A percentile compares a stretch with the other conserved stretches of the same genome.
These are phyloP conservation scores for Keqinozyma sinolaborantium DNA, from an alignment of 1,139 yeast genomes.

Conservation along the genomic window DNA sequence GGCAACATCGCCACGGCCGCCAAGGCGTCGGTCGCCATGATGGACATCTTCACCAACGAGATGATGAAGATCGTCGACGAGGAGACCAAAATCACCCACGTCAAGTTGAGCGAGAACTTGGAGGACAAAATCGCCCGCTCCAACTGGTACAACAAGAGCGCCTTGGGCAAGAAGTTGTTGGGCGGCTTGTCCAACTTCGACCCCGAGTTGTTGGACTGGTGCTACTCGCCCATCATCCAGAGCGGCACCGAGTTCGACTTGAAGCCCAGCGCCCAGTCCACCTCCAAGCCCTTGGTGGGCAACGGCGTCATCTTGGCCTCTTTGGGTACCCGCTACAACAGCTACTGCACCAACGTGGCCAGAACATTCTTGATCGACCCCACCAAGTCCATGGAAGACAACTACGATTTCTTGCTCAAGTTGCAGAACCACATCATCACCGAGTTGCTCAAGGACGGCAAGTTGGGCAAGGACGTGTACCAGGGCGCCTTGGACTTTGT, in stretches of 20 bases:
- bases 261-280: constrained; percentile 80
- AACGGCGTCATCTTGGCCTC: constrained; percentile 84
- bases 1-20: constrained; percentile 66
- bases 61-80: constrained; percentile 88
- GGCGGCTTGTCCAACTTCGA: constrained; percentile 57
- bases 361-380: constrained; percentile 93
- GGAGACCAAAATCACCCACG: constrained; percentile 72
- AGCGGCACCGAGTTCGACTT: constrained; percentile 85
- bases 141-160: constrained; percentile 63
- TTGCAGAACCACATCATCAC: constrained; percentile 63
- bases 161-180: constrained; percentile 53
- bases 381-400: constrained; percentile 68
- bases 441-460: constrained; percentile 61
- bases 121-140: constrained; percentile 80
- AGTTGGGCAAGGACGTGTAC: constrained; percentile 63
- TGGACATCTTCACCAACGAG: constrained; percentile 83
- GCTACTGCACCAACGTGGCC: constrained; percentile 84
- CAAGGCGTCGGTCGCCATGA: constrained; percentile 73
- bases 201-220: constrained; percentile 82
- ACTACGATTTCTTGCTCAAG: constrained; percentile 71
- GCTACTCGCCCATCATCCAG: constrained; percentile 88
- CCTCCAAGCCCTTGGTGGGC: constrained; percentile 59
- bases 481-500: constrained; percentile 59
- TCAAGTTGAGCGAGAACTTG: constrained; percentile 68
- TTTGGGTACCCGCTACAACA: constrained; percentile 82